These are phyloP conservation scores for Dendrobium huoshanense DNA, from an alignment of 106 monocot species.

Conservation along the genomic window DNA sequence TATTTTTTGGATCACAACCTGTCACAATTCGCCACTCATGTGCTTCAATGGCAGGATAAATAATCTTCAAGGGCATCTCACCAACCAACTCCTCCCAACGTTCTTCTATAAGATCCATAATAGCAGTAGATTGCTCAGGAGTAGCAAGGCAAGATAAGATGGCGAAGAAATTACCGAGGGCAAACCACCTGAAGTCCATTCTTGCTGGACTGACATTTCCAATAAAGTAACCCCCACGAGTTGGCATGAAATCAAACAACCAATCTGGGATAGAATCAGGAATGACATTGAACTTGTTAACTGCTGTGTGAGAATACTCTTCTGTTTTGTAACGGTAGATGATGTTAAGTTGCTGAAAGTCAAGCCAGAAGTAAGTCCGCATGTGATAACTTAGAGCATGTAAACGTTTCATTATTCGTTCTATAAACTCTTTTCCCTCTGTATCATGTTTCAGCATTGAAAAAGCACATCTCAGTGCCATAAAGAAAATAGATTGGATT, in stretches of 20 bases:
- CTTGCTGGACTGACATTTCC: constrained; percentile 22
- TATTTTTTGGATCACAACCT: constrained; percentile 21
- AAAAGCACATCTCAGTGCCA: constrained; percentile 20
- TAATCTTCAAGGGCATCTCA: constrained; percentile 56
- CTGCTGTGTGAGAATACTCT: constrained; percentile 21
- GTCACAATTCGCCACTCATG: constrained; percentile 58
- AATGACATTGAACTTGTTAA: constrained; percentile 23
- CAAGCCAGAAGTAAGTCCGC: constrained; percentile 21
- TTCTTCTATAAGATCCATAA: constrained; percentile 63
- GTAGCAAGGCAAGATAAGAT: constrained; percentile 59
- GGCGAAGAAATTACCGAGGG: constrained; percentile 46
- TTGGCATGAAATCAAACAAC: constrained; percentile 24
- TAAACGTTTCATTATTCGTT: constrained; percentile 15
- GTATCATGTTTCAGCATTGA: constrained; percentile 45
- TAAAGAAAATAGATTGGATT: constrained; percentile 43
- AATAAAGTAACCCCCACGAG: constrained; percentile 21
- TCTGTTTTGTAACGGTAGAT: constrained; percentile 22
- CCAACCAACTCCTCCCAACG: constrained; percentile 66
- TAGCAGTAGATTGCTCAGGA: constrained; percentile 47
- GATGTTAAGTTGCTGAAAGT: constrained; percentile 19
- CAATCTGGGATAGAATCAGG: constrained; percentile 24
- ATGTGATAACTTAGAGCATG: constrained; percentile 22
- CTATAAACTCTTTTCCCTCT: constrained; percentile 49
- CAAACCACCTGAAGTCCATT: constrained; percentile 27
- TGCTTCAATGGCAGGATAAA: constrained; percentile 50